Evolutionary conservation across 2,329 filamentous ascomycete species (phyloP).

Genomic region (Arthrobotrys musiformis): DNA sequence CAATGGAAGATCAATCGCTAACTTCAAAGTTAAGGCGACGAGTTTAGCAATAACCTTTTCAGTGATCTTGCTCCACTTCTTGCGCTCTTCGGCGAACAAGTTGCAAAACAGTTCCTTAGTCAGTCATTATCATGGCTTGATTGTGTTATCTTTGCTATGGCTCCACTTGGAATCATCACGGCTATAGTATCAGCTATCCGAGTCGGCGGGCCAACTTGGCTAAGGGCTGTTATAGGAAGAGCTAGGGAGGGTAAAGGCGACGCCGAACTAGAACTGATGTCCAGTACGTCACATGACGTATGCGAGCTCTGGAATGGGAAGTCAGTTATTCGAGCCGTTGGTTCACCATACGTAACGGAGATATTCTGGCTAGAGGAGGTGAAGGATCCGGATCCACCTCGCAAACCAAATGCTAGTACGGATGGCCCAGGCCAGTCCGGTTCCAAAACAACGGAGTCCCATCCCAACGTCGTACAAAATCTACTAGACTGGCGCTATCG

Average conservation of each 20-base stretch:
- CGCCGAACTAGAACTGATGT: slow-evolving; percentile 63
- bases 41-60: slow-evolving; percentile 62
- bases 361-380: slow-evolving; percentile 57
- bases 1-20: background rate
- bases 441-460: no score
- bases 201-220: slow-evolving; percentile 59
- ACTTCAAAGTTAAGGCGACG: slow-evolving; percentile 42
- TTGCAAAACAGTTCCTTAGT: slow-evolving; percentile 63
- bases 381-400: no score
- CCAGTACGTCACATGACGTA: slow-evolving; percentile 63
- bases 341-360: slow-evolving; percentile 61
- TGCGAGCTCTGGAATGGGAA: slow-evolving; percentile 63
- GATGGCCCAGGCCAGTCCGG: background rate
- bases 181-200: slow-evolving; percentile 61
- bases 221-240: slow-evolving; percentile 63
- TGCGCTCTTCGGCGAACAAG: slow-evolving; percentile 63
- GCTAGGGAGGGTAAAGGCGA: slow-evolving; percentile 61
- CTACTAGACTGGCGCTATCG: no score
- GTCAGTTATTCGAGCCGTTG: slow-evolving; percentile 61
- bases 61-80: slow-evolving; percentile 61
- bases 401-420: no score
- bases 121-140: slow-evolving; percentile 58
- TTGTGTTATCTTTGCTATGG: slow-evolving; percentile 56
- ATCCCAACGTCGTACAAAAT: no score
- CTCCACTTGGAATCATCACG: slow-evolving; percentile 63